phyloP scores from a whole-genome alignment of 2,329 filamentous ascomycete genomes.

The Aspergillus alliaceus region DNA sequence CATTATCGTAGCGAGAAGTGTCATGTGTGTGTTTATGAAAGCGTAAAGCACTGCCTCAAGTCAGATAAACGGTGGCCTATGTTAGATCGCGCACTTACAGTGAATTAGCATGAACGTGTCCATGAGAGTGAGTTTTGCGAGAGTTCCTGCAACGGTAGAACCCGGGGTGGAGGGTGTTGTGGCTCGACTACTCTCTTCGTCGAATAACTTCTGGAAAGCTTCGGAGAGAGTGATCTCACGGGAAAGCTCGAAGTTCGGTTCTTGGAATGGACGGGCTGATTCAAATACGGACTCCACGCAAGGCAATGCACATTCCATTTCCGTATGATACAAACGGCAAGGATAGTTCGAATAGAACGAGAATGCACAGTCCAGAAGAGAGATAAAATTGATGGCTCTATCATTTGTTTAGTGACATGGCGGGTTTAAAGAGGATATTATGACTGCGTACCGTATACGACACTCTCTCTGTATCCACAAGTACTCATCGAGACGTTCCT shows the following conservation, averaged over 20 bases:
- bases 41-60: constrained; percentile 37
- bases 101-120: constrained; percentile 48
- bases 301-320: constrained; percentile 47
- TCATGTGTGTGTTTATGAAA: constrained; percentile 44
- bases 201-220: constrained; percentile 43
- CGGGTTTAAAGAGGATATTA: neutral
- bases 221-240: constrained; percentile 38
- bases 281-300: constrained; percentile 42
- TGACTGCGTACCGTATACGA: constrained; percentile 38
- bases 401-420: constrained; percentile 6
- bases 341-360: constrained; percentile 49
- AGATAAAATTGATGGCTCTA: constrained; percentile 43
- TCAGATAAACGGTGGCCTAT: neutral
- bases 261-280: constrained; percentile 43
- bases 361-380: constrained; percentile 46
- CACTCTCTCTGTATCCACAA: constrained; percentile 48
- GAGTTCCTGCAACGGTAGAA: constrained; percentile 5
- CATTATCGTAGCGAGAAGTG: constrained; percentile 31
- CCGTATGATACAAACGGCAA: constrained; percentile 39
- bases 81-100: constrained; percentile 24
- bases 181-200: constrained; percentile 21
- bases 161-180: neutral
- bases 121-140: constrained; percentile 32
- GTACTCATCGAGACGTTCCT: constrained; percentile 39
- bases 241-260: constrained; percentile 39